Conservation (phyloP, 768 basidiomycete genomes). For the Lentinus tigrinus region DNA sequence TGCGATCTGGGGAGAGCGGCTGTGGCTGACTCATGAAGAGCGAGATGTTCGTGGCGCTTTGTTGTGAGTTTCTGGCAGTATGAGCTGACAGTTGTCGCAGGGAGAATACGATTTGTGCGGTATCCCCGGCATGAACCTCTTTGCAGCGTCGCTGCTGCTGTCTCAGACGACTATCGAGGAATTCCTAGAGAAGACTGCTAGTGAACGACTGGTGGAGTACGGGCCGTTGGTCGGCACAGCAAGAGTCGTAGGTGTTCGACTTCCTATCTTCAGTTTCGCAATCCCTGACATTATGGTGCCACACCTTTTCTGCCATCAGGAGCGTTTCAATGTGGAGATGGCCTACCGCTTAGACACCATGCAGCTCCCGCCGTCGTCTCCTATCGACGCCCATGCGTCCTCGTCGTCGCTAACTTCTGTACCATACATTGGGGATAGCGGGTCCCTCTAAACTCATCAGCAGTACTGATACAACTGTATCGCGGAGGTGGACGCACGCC, state of each 20-base stretch:
- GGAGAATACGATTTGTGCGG: constrained; percentile 58
- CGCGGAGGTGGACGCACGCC: background rate
- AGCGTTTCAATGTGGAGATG: constrained; percentile 36
- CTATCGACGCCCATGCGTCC: constrained; percentile 3
- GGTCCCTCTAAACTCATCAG: background rate
- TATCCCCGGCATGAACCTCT: constrained; percentile 65
- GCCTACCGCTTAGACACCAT: constrained; percentile 34
- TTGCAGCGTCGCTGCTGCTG: constrained; percentile 65
- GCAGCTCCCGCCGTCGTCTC: constrained; percentile 24
- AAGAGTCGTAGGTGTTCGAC: constrained; percentile 45
- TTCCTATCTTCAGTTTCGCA: too few relatives aligned
- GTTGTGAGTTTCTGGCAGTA: background rate
- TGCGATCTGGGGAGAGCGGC: constrained; percentile 55
- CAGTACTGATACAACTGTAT: background rate
- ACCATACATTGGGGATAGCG: constrained; percentile 5
- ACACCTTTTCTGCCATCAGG: constrained; percentile 29
- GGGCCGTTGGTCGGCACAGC: constrained; percentile 47
- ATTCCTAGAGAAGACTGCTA: constrained; percentile 50
- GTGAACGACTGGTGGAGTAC: constrained; percentile 47
- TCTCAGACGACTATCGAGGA: constrained; percentile 52
- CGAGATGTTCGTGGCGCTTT: constrained; percentile 42
- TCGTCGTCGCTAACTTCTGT: constrained; percentile 6
- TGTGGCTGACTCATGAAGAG: constrained; percentile 60
- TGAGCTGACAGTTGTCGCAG: constrained; percentile 32
- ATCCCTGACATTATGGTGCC: too few relatives aligned